Base-by-base conservation (phyloP, 2,329 filamentous ascomycete species). In the Epichloe elymi region DNA sequence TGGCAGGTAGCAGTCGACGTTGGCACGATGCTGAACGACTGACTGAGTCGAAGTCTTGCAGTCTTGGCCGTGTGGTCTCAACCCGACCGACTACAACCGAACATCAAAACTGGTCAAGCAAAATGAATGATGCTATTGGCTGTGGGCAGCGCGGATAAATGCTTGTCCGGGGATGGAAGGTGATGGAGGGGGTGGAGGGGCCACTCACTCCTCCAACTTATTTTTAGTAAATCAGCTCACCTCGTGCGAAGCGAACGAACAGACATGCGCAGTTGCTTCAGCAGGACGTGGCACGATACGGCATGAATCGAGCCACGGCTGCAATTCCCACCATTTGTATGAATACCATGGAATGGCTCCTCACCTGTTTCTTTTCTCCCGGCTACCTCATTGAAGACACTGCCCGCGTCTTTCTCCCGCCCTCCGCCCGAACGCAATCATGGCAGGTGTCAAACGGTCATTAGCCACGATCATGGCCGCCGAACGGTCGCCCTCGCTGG, bases 381-480 rank as follows among this genome's bases (percentile, higher is more conserved):
- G 17, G 5, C 3, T 20, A 14, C 40, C 10, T 5, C 40, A 2
- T 8, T 30, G 8, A 30, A 30, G 1, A 30, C 26, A 11, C 26
- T 10, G 26, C 26, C 26, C 26, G 8, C 3, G 26, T 30, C 26
- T 4, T 45, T 14, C 17, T 46, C 10, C 23, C 10, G 45, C 4
- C 20, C 10, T 17, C 30, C 19, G n/a, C 36, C 37, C 11, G 19
- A 8, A 6, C n/a, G 10, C 17, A 40, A 57, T 55, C 46, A 66
- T 67, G 56, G 66, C 68, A 14, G 69, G 69, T 50, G 62, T 71
- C 51, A 73, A 72, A 60, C 63, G 70, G 61, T 60, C 65, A 14
- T 61, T 68, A n/a, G 57, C 60, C 51, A 57, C 63, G 46, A 63
- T 68, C 58, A 60, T 65, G 50, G 59, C 61, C 47, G 59, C 63